phyloP scores from a whole-genome alignment of 129 eudicot species.

The Flaveria sonorensis region DNA sequence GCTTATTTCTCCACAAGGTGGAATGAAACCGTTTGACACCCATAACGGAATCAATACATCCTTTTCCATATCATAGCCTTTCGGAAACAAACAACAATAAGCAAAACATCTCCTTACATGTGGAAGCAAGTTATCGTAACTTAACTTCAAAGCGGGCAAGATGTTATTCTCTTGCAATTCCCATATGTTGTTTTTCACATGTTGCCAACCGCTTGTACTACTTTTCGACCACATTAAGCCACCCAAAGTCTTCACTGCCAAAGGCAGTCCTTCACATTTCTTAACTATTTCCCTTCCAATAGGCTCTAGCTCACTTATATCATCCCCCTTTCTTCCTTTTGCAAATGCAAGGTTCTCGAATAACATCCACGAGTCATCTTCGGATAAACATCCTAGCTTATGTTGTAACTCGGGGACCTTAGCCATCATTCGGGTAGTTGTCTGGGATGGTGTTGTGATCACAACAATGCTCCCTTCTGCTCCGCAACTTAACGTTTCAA shows the following conservation, averaged over 20 bases:
- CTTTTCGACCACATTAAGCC: conserved; percentile 20
- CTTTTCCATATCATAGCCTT: not conserved
- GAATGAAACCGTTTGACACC: conserved; percentile 9
- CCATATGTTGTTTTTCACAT: conserved; percentile 5
- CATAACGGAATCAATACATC: not conserved
- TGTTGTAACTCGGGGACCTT: conserved; percentile 18
- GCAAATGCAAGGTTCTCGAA: conserved; percentile 39
- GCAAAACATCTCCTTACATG: conserved; percentile 14
- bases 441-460: conserved; percentile 27
- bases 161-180: not conserved
- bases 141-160: conserved; percentile 1
- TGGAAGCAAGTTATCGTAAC: conserved; percentile 7
- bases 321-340: conserved; percentile 14
- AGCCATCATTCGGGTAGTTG: conserved; percentile 17
- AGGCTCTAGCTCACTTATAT: conserved; percentile 28
- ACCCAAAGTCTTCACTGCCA: conserved; percentile 18
- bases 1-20: not conserved
- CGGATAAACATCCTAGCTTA: conserved; percentile 26
- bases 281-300: conserved; percentile 25
- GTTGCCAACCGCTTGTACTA: not conserved
- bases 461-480: conserved; percentile 27
- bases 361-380: conserved; percentile 27
- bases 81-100: conserved; percentile 29
- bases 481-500: conserved; percentile 29
- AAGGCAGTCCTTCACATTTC: conserved; percentile 20